These are phyloP conservation scores for Cymodocea nodosa DNA, from an alignment of 116 monocot species.

Conservation along the genomic window DNA sequence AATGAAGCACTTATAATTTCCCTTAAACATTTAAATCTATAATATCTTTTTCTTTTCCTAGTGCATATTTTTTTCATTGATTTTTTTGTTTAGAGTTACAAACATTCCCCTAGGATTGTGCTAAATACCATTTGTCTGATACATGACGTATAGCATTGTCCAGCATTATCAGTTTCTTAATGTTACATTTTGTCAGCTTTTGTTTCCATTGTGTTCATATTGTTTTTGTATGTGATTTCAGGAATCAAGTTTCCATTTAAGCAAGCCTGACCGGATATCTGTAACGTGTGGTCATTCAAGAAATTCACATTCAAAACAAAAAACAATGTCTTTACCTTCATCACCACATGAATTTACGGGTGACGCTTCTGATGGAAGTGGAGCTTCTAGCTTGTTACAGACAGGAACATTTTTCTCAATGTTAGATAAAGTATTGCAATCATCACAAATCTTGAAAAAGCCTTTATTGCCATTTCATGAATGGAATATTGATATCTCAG, in stretches of 20 bases:
- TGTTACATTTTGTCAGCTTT: neutral
- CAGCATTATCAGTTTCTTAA: too few relatives aligned
- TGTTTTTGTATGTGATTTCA: constrained; percentile 5
- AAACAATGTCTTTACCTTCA: constrained; percentile 85
- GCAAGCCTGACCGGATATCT: constrained; percentile 32
- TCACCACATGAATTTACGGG: constrained; percentile 72
- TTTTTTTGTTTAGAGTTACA: too few relatives aligned
- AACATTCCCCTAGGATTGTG: too few relatives aligned
- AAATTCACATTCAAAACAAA: constrained; percentile 40
- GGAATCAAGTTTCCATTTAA: constrained; percentile 18
- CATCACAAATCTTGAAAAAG: constrained; percentile 52
- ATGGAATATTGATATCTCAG: constrained; percentile 96
- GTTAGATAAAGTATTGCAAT: constrained; percentile 72
- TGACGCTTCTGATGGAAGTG: constrained; percentile 33
- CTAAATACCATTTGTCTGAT: too few relatives aligned
- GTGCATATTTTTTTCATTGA: too few relatives aligned
- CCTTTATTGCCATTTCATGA: constrained; percentile 76
- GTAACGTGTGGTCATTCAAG: constrained; percentile 23
- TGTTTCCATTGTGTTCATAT: neutral
- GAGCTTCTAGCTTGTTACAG: constrained; percentile 30
- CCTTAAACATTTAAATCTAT: too few relatives aligned
- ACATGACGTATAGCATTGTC: too few relatives aligned
- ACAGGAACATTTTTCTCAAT: constrained; percentile 32
- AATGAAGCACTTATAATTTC: too few relatives aligned
- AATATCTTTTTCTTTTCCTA: too few relatives aligned